phyloP scores from a whole-genome alignment of 1,284 basidiomycete species.

The Naganishia albida region DNA sequence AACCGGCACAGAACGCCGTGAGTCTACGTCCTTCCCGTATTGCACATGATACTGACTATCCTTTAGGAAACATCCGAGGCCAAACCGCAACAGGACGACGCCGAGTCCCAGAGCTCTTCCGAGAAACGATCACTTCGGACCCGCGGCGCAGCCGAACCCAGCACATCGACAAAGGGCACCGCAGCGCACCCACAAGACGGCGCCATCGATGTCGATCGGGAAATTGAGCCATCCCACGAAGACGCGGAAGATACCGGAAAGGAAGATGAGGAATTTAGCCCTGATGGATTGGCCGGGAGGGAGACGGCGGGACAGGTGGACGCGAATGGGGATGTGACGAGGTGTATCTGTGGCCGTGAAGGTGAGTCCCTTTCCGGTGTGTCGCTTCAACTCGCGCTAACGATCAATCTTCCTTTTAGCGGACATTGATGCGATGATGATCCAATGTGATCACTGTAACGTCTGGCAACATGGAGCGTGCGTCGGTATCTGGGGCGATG shows the following conservation, averaged over 20 bases:
- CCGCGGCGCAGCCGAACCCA: conserved; percentile 3
- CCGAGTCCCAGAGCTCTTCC: conserved; percentile 2
- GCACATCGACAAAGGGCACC: not conserved
- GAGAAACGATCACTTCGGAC: conserved; percentile 19
- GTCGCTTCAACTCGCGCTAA: not conserved
- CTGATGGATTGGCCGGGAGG: conserved; percentile 39
- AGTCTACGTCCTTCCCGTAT: not conserved
- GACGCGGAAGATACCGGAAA: conserved; percentile 38
- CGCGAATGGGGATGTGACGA: conserved; percentile 76
- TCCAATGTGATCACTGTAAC: conserved; percentile 94
- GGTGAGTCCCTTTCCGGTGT: conserved; percentile 60
- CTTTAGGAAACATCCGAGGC: not conserved
- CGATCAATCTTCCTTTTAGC: not conserved
- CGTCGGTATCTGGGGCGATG: conserved; percentile 88
- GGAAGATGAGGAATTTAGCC: conserved; percentile 44
- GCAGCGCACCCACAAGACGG: conserved; percentile 9
- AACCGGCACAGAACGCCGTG: not conserved
- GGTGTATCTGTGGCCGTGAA: conserved; percentile 88
- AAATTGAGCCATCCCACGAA: conserved; percentile 47
- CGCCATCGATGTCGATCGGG: conserved; percentile 34
- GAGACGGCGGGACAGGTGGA: conserved; percentile 64
- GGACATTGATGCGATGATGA: conserved; percentile 83
- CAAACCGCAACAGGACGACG: conserved; percentile 3
- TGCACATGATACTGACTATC: not conserved
- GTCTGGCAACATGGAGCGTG: conserved; percentile 98